phyloP scores from a whole-genome alignment of 1,139 yeast species.

The Zygoascus meyerae region DNA sequence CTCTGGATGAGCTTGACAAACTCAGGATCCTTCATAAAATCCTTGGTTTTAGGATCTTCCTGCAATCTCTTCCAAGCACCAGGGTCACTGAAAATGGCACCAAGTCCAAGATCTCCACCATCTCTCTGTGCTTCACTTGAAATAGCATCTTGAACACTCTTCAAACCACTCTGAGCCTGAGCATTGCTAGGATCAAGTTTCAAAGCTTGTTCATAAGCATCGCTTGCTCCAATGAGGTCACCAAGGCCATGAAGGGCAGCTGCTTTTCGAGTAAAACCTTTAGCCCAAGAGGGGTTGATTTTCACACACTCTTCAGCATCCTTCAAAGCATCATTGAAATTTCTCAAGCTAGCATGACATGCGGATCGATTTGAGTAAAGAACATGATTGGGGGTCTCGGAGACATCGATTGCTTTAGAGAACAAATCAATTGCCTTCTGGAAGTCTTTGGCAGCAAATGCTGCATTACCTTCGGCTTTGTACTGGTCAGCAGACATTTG shows the following conservation, averaged over 20 bases:
- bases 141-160: conserved; percentile 58
- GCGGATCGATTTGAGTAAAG: conserved; percentile 94
- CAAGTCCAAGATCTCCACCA: conserved; percentile 64
- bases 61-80: conserved; percentile 67
- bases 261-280: conserved; percentile 90
- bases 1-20: conserved; percentile 66
- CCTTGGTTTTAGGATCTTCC: conserved; percentile 81
- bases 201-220: conserved; percentile 72
- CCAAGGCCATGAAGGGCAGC: conserved; percentile 89
- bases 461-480: conserved; percentile 71
- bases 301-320: conserved; percentile 82
- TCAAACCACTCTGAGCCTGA: conserved; percentile 81
- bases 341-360: conserved; percentile 70
- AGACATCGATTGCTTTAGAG: conserved; percentile 82
- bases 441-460: conserved; percentile 83
- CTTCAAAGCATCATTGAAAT: conserved; percentile 64
- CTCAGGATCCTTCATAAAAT: conserved; percentile 79
- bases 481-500: conserved; percentile 23
- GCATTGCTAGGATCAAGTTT: conserved; percentile 76
- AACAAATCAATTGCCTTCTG: conserved; percentile 72
- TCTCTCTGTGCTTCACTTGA: conserved; percentile 36
- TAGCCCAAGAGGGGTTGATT: conserved; percentile 83
- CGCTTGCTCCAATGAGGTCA: conserved; percentile 50
- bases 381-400: conserved; percentile 79
- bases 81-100: conserved; percentile 76